Percentiles rank a stretch among this genome's conserved stretches.
Evolutionary conservation across 2,329 filamentous ascomycete species (phyloP).

Genomic region (Diaporthe sp.): DNA sequence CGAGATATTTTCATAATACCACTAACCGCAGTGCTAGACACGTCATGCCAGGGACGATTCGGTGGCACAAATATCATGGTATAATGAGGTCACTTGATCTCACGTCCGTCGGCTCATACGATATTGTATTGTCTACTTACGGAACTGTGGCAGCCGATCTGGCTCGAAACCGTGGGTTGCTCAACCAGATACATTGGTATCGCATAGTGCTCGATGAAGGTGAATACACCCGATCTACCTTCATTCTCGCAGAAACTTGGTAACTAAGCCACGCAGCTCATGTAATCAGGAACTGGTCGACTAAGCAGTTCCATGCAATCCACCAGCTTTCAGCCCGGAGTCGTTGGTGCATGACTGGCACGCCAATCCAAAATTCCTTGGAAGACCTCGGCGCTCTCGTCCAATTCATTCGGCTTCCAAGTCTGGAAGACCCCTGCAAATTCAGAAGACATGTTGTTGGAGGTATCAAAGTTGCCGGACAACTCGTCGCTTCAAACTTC

Average conservation of each 20-base stretch:
- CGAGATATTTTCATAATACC: too few species aligned
- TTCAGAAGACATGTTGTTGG: constrained; percentile 35
- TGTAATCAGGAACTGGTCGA: constrained; percentile 39
- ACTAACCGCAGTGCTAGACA: not conserved
- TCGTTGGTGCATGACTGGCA: constrained; percentile 44
- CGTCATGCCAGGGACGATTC: not conserved
- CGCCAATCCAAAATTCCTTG: constrained; percentile 43
- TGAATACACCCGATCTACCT: constrained; percentile 40
- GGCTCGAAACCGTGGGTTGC: not conserved
- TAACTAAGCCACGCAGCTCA: not conserved
- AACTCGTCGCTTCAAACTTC: not conserved
- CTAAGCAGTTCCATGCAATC: constrained; percentile 43
- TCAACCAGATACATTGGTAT: constrained; percentile 12
- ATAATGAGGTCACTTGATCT: not conserved
- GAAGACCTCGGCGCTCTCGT: constrained; percentile 42
- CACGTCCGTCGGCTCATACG: not conserved
- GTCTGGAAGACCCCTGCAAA: constrained; percentile 34
- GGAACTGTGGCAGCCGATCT: not conserved
- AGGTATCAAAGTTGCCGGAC: not conserved
- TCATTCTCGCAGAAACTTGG: not conserved
- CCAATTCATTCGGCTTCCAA: constrained; percentile 40
- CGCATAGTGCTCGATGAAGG: constrained; percentile 42
- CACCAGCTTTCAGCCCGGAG: constrained; percentile 39
- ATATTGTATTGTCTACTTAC: constrained; percentile 24
- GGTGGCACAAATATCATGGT: constrained; percentile 7